A percentile compares a stretch with the other conserved stretches of the same genome.
Evolutionary conservation across 345 rosid genomes (phyloP).

Genomic region (Citrus maxima): DNA sequence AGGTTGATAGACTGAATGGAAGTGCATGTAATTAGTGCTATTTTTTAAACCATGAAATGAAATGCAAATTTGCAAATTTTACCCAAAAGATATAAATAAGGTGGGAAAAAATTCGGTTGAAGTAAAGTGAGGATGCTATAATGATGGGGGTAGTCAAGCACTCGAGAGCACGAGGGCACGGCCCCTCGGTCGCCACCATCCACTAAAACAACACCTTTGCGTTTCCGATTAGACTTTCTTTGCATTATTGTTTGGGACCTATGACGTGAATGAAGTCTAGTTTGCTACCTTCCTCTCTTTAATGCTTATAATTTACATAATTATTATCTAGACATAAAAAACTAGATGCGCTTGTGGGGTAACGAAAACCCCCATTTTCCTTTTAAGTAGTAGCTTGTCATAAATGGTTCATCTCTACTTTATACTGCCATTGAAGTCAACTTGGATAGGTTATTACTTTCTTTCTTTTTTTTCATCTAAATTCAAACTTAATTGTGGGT

Average conservation of each 20-base stretch:
- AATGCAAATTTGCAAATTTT: background rate
- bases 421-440: no score
- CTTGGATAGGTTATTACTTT: no score
- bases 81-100: slow-evolving; percentile 13
- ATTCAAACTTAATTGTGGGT: no score
- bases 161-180: slow-evolving; percentile 37
- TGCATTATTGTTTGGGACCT: slow-evolving; percentile 23
- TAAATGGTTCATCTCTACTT: background rate
- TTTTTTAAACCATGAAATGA: background rate
- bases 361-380: background rate
- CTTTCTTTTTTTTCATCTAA: no score
- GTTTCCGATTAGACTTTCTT: slow-evolving; percentile 21
- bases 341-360: background rate
- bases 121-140: slow-evolving; percentile 19
- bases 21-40: background rate
- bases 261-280: slow-evolving; percentile 12
- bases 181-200: slow-evolving; percentile 19
- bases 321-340: no score
- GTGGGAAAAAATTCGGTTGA: slow-evolving; percentile 7
- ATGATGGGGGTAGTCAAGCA: slow-evolving; percentile 36
- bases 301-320: background rate
- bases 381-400: background rate
- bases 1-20: no score
- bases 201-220: slow-evolving; percentile 16
- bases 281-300: background rate